phyloP scores from a whole-genome alignment of 2,329 filamentous ascomycete species.

The Epicoccum nigrum region DNA sequence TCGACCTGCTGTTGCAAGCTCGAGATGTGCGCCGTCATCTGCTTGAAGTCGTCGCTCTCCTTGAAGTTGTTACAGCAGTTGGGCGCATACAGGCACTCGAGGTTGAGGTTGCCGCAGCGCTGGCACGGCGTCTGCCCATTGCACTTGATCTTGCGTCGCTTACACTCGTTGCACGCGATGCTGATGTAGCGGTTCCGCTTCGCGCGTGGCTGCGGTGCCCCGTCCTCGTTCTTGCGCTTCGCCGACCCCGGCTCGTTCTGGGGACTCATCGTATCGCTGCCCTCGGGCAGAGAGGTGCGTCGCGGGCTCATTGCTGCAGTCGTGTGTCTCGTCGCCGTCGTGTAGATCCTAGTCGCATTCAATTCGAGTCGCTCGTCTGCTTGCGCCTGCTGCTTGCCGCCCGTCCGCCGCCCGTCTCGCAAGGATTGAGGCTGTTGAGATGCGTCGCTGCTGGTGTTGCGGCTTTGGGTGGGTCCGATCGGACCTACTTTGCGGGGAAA shows the following conservation, averaged over 20 bases:
- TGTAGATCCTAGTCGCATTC: neutral
- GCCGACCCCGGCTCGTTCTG: conserved; percentile 29
- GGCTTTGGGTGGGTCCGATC: conserved; percentile 13
- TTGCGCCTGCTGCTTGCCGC: neutral
- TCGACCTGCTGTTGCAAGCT: conserved; percentile 85
- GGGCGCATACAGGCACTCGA: conserved; percentile 69
- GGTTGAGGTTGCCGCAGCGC: conserved; percentile 67
- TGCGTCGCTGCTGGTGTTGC: neutral
- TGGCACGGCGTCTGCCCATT: conserved; percentile 70
- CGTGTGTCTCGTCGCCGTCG: neutral
- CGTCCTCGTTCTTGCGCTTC: conserved; percentile 55
- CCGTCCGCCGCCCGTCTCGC: conserved; percentile 8
- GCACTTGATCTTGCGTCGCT: conserved; percentile 71
- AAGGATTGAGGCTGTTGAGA: neutral
- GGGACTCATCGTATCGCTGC: conserved; percentile 45
- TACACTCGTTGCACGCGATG: conserved; percentile 71
- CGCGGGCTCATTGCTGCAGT: conserved; percentile 12
- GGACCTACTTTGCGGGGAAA: conserved; percentile 17
- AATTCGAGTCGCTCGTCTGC: neutral
- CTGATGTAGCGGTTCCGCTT: conserved; percentile 72
- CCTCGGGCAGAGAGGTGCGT: conserved; percentile 19
- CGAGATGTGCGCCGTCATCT: conserved; percentile 75
- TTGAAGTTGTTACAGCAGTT: conserved; percentile 84
- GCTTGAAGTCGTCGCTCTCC: conserved; percentile 89
- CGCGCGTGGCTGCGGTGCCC: conserved; percentile 57